A percentile compares a stretch with the other conserved stretches of the same genome.
phyloP scores from a whole-genome alignment of 176 grass and related monocot genomes.

The Juncus inflexus region DNA sequence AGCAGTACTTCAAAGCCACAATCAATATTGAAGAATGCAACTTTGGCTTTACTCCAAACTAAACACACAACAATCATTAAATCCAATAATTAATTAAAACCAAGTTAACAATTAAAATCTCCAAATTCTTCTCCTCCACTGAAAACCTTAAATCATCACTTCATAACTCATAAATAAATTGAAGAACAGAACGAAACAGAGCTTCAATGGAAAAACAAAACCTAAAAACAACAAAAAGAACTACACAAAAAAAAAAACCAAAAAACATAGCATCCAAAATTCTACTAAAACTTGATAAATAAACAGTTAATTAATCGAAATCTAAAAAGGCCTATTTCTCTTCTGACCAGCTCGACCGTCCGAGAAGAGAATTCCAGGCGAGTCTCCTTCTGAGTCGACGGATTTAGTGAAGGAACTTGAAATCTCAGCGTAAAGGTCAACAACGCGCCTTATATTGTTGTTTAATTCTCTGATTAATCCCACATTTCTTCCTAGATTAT shows the following conservation, averaged over 20 bases:
- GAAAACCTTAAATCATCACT: slow-evolving; percentile 16
- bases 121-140: not conserved
- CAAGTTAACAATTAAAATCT: slow-evolving; percentile 17
- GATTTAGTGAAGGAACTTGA: slow-evolving; percentile 54
- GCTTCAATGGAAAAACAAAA: slow-evolving; percentile 12
- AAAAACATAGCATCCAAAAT: slow-evolving; percentile 7
- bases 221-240: slow-evolving; percentile 6
- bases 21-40: not conserved
- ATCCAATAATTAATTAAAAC: slow-evolving; percentile 11
- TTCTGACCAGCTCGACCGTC: slow-evolving; percentile 44
- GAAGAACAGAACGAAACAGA: slow-evolving; percentile 9
- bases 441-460: slow-evolving; percentile 83
- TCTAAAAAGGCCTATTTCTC: slow-evolving; percentile 45
- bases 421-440: slow-evolving; percentile 76
- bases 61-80: slow-evolving; percentile 26
- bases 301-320: not conserved
- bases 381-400: slow-evolving; percentile 31
- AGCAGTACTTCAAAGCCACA: not conserved
- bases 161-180: slow-evolving; percentile 9
- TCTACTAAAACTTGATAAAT: not conserved
- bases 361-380: slow-evolving; percentile 39
- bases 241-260: slow-evolving; percentile 15
- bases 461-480: slow-evolving; percentile 79
- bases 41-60: slow-evolving; percentile 18
- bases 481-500: slow-evolving; percentile 62